Evolutionary conservation across 169 alveolate genomes (phyloP), one percentile per base, ranked within the genome.

Genomic region (Fabrea salina): DNA sequence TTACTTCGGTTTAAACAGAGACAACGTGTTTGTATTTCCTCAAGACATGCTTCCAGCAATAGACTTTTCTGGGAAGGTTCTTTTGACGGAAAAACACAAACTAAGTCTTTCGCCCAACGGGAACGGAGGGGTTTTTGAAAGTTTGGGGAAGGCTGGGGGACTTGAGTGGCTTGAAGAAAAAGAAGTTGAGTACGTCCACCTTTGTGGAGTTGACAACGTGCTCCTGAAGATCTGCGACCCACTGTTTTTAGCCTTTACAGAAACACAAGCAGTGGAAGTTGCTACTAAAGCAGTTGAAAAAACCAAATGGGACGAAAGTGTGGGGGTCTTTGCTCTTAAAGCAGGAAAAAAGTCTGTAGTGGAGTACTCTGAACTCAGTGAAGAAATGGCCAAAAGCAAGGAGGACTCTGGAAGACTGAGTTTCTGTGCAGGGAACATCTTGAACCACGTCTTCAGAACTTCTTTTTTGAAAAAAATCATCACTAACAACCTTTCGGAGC

Each of bases 41-140:
- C 95, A 94, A 77, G 91, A 80, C 0, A 83, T 86, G 78, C 86
- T 93, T 8, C 97, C 97, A 11, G 86, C 94, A 37, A 75, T 95
- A 19, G 83, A 77, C 59, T 39, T 83, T 13, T 85, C 93, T 4
- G 96, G 96, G 1, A 86, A 87, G 66, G 81, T 93, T 3, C 75
- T 93, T 35, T 37, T 92, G 43, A 86, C 75, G 39, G 71, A 75
- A 3, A 82, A 83, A 0, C 57, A 35, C 2, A 85, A 80, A 57
- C 57, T 95, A 27, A 70, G 86, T 37, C 56, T 84, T 57, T 81
- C 92, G 22, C 97, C 97, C 13, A 91, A 91, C 82, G 98, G 98
- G 40, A 95, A 95, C 77, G 98, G 98, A 7, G 96, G 96, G 4
- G 81, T 94, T 25, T 93, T 90, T 83, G 91, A 80, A 57, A 88